Evolutionary conservation across 2,329 filamentous ascomycete genomes (phyloP).

Genomic region (Fusarium sp.): DNA sequence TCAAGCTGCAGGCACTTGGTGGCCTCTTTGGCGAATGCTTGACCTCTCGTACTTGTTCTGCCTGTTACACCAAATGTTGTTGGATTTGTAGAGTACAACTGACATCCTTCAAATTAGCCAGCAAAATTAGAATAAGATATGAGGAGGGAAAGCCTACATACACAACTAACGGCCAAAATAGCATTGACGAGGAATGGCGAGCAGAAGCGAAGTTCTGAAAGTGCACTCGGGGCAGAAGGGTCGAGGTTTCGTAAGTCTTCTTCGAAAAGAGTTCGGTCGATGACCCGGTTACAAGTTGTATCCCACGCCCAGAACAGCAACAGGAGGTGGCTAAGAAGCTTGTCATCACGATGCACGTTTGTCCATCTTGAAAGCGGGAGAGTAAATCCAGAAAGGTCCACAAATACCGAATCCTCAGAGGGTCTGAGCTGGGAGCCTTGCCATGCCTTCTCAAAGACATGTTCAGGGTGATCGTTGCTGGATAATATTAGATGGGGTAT

Average conservation of each 20-base stretch:
- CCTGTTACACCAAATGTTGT: slow-evolving; percentile 11
- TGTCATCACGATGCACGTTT: slow-evolving; percentile 18
- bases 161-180: slow-evolving; percentile 37
- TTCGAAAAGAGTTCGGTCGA: slow-evolving; percentile 33
- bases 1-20: slow-evolving; percentile 13
- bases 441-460: slow-evolving; percentile 20
- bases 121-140: background rate
- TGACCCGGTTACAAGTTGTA: slow-evolving; percentile 26
- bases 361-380: slow-evolving; percentile 38
- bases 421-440: background rate
- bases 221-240: background rate
- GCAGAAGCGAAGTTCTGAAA: slow-evolving; percentile 28
- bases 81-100: slow-evolving; percentile 25
- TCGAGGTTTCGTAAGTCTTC: slow-evolving; percentile 26
- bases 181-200: slow-evolving; percentile 39
- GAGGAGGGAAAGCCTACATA: slow-evolving; percentile 14
- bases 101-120: background rate
- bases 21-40: slow-evolving; percentile 28
- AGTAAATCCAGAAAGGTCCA: slow-evolving; percentile 10
- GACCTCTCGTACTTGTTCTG: slow-evolving; percentile 20
- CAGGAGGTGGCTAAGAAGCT: slow-evolving; percentile 24
- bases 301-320: slow-evolving; percentile 35
- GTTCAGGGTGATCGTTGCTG: slow-evolving; percentile 5
- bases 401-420: slow-evolving; percentile 6
- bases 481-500: background rate